These are phyloP conservation scores for Scedosporium minutisporum DNA, from an alignment of 2,329 filamentous ascomycete genomes.

Conservation along the genomic window DNA sequence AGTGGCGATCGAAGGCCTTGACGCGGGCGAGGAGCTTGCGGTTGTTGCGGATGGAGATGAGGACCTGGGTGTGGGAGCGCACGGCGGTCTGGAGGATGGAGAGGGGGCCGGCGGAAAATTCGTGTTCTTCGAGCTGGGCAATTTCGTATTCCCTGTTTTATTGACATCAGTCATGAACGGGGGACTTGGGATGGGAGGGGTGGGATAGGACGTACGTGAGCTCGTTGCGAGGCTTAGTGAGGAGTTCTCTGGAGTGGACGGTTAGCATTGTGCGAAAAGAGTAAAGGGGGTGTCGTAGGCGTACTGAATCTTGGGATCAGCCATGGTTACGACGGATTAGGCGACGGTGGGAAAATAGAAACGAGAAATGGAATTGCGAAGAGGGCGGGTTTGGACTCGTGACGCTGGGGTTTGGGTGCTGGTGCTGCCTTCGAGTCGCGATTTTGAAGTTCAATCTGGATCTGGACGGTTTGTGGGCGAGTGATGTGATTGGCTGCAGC, in stretches of 20 bases:
- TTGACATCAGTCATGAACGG: conserved; percentile 10
- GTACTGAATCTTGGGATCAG: conserved; percentile 65
- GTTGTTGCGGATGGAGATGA: conserved; percentile 97
- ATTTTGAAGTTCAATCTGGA: not conserved
- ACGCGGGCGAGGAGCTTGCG: conserved; percentile 94
- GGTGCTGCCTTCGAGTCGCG: not conserved
- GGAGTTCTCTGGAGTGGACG: conserved; percentile 57
- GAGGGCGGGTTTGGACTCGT: not conserved
- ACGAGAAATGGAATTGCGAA: not conserved
- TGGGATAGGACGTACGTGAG: conserved; percentile 61
- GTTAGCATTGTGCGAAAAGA: conserved; percentile 17
- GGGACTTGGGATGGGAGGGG: conserved; percentile 11
- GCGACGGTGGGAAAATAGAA: not conserved
- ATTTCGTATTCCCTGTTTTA: conserved; percentile 78
- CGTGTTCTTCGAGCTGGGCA: conserved; percentile 54
- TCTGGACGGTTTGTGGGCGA: not conserved
- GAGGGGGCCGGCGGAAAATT: conserved; percentile 47
- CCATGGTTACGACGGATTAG: conserved; percentile 31
- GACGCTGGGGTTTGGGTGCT: not conserved
- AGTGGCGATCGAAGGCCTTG: conserved; percentile 97
- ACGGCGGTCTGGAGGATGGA: conserved; percentile 97
- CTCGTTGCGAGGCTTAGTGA: conserved; percentile 79
- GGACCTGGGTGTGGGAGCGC: conserved; percentile 85
- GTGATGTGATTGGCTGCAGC: not conserved
- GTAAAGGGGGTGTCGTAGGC: conserved; percentile 13